Conservation (phyloP, 306 rosid genomes). For the Lagenaria siceraria region DNA sequence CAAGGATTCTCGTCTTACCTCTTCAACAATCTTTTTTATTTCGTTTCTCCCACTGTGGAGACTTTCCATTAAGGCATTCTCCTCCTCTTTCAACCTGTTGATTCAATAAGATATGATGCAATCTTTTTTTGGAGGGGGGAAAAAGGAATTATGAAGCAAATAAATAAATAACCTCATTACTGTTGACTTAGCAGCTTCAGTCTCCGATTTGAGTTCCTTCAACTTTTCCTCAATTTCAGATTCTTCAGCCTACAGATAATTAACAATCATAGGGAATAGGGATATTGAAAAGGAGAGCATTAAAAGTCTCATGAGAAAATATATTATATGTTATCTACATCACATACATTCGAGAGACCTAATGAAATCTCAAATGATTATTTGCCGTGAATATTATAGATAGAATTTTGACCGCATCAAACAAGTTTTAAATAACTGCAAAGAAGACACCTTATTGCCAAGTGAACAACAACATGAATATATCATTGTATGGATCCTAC, state of each 20-base stretch:
- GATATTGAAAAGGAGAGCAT: neutral
- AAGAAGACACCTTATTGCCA: neutral
- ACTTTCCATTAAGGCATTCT: constrained; percentile 19
- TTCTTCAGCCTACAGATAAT: constrained; percentile 59
- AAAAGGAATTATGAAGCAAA: constrained; percentile 6
- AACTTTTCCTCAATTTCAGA: constrained; percentile 53
- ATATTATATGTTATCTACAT: neutral
- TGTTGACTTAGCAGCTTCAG: constrained; percentile 30
- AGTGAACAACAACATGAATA: neutral
- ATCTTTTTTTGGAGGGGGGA: neutral
- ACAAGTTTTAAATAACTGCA: neutral
- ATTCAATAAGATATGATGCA: constrained; percentile 11
- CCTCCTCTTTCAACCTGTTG: constrained; percentile 63
- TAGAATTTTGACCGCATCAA: neutral
- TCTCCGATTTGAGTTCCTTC: constrained; percentile 40
- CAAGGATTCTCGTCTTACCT: constrained; percentile 26
- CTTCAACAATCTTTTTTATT: constrained; percentile 24
- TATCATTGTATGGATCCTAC: neutral
- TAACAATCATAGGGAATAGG: neutral
- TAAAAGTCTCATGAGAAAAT: neutral
- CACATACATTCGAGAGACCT: neutral
- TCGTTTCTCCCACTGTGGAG: constrained; percentile 20
- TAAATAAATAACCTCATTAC: constrained; percentile 29
- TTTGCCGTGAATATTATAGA: neutral
- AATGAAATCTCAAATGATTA: neutral